A percentile compares a stretch with the other conserved stretches of the same genome.
Conservation (phyloP, 208 protist genomes). For the Phytomonas sp. region DNA sequence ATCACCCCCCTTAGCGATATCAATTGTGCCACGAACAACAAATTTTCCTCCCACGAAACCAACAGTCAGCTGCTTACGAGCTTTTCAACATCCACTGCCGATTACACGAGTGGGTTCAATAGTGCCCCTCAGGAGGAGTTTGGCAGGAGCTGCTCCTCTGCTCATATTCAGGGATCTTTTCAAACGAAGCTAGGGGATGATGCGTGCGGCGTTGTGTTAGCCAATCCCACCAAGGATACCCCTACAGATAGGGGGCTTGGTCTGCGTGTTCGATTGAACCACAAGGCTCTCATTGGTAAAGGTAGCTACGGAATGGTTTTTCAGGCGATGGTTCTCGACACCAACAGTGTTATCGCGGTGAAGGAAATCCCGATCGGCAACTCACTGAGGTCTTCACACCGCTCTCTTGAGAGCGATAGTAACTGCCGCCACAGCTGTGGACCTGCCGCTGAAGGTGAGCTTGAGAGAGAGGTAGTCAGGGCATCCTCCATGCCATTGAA, state of each 20-base stretch:
- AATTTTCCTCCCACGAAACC: neutral
- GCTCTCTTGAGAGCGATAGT: neutral
- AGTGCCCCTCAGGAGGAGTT: neutral
- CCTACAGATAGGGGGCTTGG: neutral
- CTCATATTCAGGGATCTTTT: neutral
- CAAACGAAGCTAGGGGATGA: neutral
- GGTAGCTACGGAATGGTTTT: slow-evolving; percentile 85
- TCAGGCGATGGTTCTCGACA: slow-evolving; percentile 78
- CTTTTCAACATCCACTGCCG: neutral
- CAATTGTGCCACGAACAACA: neutral
- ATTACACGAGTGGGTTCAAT: neutral
- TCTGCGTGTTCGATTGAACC: slow-evolving; percentile 13
- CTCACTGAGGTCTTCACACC: neutral
- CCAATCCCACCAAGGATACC: neutral
- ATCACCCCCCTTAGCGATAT: neutral
- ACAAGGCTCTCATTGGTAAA: slow-evolving; percentile 71
- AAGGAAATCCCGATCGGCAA: slow-evolving; percentile 69
- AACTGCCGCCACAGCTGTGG: neutral
- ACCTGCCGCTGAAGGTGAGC: neutral
- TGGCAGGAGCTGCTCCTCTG: neutral
- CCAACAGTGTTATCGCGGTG: slow-evolving; percentile 83
- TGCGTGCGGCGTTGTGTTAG: neutral
- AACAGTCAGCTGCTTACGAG: neutral
- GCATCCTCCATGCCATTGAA: neutral
- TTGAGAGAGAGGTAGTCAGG: neutral